These are phyloP conservation scores for Fragilaria radians DNA, from an alignment of 108 stramenopile species.

Conservation along the genomic window DNA sequence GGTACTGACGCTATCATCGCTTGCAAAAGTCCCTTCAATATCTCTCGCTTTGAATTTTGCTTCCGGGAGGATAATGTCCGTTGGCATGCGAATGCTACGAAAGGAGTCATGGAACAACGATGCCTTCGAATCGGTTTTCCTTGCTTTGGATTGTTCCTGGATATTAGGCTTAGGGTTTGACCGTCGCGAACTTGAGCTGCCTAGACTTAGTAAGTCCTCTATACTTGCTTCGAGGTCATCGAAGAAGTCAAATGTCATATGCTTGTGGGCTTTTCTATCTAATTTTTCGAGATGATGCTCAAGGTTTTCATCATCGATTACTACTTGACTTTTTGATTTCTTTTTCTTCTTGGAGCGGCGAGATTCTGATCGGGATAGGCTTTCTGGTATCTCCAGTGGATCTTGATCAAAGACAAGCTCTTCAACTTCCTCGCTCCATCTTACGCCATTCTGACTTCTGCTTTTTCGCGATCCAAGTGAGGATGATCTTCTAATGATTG, in stretches of 20 bases:
- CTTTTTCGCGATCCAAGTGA: neutral
- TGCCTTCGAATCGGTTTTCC: neutral
- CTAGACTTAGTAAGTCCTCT: conserved; percentile 17
- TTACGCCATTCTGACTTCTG: conserved; percentile 1
- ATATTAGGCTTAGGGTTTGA: neutral
- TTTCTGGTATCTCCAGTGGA: conserved; percentile 11
- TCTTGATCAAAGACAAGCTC: conserved; percentile 31
- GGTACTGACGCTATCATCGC: neutral
- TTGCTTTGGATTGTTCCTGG: neutral
- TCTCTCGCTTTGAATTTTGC: neutral
- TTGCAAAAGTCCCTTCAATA: neutral
- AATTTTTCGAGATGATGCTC: conserved; percentile 21
- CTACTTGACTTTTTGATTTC: conserved; percentile 10
- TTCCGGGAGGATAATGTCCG: neutral
- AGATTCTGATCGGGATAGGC: neutral
- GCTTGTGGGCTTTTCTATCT: conserved; percentile 21
- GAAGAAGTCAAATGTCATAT: conserved; percentile 25
- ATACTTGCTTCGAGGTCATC: conserved; percentile 29
- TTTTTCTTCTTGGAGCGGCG: conserved; percentile 8
- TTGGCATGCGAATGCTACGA: neutral
- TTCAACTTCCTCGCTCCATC: conserved; percentile 50
- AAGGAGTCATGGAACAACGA: neutral
- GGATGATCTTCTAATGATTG: too few relatives aligned
- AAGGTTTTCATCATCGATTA: conserved; percentile 14
- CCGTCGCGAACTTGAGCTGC: neutral